Evolutionary conservation across 2,329 filamentous ascomycete genomes (phyloP), one percentile per base, ranked within the genome.

Genomic region (Trichocomaceae sp.): DNA sequence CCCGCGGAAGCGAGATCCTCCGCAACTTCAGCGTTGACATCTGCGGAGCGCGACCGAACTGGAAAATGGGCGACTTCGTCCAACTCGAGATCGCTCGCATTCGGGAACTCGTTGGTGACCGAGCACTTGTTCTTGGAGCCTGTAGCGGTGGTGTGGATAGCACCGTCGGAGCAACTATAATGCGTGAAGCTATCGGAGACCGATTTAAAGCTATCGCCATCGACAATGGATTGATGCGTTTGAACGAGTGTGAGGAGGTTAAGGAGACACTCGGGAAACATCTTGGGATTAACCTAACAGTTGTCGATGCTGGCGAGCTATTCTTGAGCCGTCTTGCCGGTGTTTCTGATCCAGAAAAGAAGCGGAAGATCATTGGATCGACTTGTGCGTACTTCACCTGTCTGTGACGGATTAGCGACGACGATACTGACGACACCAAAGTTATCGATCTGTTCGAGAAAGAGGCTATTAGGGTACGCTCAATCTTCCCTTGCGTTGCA

Each of bases 341-440:
- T 17, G 82, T 96, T 23, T 76, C 75, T 0, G 89, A 88, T 55
- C 91, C 92, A 0, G 91, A 97, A 73, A 82, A 82, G 67, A 96
- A 96, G 79, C 81, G 91, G 54, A 96, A 95, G 75, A 85, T 96
- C 63, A 96, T 96, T 58, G 91, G 90, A 54, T 82, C 79, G 15
- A 47, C 45, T 47, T 53, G 49, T 51, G 22, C 9, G 29, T 49
- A 49, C n/a, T 15, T 22, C 12, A 19, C n/a, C 2, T 48, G 12
- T 49, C 7, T 15, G 12, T 5, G 33, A 37, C 15, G 33, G 7
- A 2, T 37, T 15, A n/a, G 33, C n/a, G 12, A 37, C 33, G 13
- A 9, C 5, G 3, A 19, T 22, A 41, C 20, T 50, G 37, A 47
- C 44, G 37, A 23, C 19, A 10, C 1, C 19, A 59, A 88, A 82